Conservation (phyloP, 108 stramenopile species). For the Nitzschia palea region DNA sequence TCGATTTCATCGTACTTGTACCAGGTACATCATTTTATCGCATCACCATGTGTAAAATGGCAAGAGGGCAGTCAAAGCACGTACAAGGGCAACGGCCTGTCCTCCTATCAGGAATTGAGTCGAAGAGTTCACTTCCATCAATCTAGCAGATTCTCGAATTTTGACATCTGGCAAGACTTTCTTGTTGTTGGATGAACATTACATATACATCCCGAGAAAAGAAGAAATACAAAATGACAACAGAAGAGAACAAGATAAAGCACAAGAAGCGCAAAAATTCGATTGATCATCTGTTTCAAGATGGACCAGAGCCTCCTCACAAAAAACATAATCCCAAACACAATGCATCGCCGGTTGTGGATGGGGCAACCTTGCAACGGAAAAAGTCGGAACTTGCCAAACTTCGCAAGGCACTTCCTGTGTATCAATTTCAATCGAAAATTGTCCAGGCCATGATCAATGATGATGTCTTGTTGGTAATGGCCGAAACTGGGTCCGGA, state of each 20-base stretch:
- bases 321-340: neutral
- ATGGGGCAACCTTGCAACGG: constrained; percentile 5
- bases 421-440: constrained; percentile 58
- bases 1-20: too few species aligned
- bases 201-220: too few species aligned
- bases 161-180: too few species aligned
- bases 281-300: constrained; percentile 6
- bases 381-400: constrained; percentile 22
- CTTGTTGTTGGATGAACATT: too few species aligned
- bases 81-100: too few species aligned
- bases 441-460: constrained; percentile 45
- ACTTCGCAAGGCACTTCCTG: constrained; percentile 52
- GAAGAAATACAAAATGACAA: neutral
- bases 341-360: neutral
- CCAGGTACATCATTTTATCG: too few species aligned
- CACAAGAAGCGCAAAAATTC: constrained; percentile 10
- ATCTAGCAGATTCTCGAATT: too few species aligned
- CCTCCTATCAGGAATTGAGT: too few species aligned
- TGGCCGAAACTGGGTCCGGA: constrained; percentile 78
- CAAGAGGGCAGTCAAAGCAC: too few species aligned
- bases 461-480: constrained; percentile 66
- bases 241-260: neutral
- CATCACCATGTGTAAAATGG: too few species aligned
- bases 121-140: too few species aligned
- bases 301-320: neutral